Evolutionary conservation across 306 rosid genomes (phyloP).

Genomic region (Lupinus albus): DNA sequence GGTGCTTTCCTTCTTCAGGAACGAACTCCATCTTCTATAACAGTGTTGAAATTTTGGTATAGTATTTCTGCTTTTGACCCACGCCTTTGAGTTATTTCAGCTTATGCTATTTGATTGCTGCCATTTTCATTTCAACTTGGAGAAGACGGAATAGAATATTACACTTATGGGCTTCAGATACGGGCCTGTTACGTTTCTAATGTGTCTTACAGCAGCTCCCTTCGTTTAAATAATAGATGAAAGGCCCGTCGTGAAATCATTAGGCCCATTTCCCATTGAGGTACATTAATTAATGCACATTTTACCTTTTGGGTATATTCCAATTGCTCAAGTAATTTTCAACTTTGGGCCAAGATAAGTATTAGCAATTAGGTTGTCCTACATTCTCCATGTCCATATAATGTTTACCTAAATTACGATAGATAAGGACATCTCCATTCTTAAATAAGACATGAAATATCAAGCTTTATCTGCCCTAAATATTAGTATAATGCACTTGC

Average conservation of each 20-base stretch:
- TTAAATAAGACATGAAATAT: no score
- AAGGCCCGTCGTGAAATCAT: neutral
- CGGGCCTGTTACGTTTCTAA: neutral
- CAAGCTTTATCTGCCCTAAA: no score
- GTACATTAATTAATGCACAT: no score
- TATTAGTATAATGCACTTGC: no score
- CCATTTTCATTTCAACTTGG: constrained; percentile 4
- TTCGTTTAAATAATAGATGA: neutral
- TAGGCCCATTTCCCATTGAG: no score
- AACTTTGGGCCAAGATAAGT: no score
- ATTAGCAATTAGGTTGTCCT: no score
- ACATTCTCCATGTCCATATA: no score
- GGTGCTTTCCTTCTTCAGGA: constrained; percentile 60
- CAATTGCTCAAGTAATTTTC: no score
- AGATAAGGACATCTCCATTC: no score
- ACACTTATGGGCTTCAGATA: constrained; percentile 9
- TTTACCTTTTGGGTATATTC: no score
- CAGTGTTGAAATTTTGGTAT: constrained; percentile 11
- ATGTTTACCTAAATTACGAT: no score
- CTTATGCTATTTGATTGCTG: neutral
- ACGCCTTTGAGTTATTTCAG: neutral
- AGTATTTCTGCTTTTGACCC: neutral
- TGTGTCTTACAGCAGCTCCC: neutral
- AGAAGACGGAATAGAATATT: constrained; percentile 24
- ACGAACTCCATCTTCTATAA: constrained; percentile 58